phyloP scores from a whole-genome alignment of 768 basidiomycete genomes.

The Pleurotus ostreatus region DNA sequence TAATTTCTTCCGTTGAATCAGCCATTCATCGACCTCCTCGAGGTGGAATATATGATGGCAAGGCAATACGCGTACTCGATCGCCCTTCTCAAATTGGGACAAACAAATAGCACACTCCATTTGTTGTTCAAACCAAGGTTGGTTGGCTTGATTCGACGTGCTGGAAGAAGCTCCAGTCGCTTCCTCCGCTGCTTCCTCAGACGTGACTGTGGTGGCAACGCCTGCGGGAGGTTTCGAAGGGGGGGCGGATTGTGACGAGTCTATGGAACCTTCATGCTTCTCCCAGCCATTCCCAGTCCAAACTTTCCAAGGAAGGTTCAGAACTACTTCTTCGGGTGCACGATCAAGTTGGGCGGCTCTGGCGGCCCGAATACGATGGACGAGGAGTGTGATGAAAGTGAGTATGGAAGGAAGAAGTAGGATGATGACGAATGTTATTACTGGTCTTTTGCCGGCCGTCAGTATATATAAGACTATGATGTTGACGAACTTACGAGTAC shows the following conservation, averaged over 20 bases:
- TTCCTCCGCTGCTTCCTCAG: conserved; percentile 16
- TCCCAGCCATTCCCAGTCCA: conserved; percentile 83
- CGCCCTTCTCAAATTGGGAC: conserved; percentile 80
- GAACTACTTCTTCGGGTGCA: conserved; percentile 78
- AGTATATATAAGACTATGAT: conserved; percentile 8
- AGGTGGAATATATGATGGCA: conserved; percentile 96
- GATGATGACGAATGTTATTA: conserved; percentile 83
- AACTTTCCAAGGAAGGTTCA: conserved; percentile 74
- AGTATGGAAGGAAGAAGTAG: conserved; percentile 87
- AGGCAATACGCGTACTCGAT: conserved; percentile 86
- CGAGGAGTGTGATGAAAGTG: conserved; percentile 83
- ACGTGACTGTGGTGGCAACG: conserved; percentile 17
- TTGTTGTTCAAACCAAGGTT: conserved; percentile 79
- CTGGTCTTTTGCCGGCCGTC: conserved; percentile 47
- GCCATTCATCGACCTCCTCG: conserved; percentile 88
- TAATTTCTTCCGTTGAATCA: conserved; percentile 88
- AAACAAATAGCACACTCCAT: conserved; percentile 93
- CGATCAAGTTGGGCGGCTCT: conserved; percentile 81
- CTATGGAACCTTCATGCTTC: conserved; percentile 52
- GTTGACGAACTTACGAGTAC: conserved; percentile 66
- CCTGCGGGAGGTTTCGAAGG: conserved; percentile 24
- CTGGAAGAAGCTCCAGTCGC: conserved; percentile 37
- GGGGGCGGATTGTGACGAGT: conserved; percentile 24
- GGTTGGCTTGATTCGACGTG: conserved; percentile 25
- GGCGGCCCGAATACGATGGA: conserved; percentile 83